Conservation (phyloP, 345 rosid species). For the Boechera stricta region DNA sequence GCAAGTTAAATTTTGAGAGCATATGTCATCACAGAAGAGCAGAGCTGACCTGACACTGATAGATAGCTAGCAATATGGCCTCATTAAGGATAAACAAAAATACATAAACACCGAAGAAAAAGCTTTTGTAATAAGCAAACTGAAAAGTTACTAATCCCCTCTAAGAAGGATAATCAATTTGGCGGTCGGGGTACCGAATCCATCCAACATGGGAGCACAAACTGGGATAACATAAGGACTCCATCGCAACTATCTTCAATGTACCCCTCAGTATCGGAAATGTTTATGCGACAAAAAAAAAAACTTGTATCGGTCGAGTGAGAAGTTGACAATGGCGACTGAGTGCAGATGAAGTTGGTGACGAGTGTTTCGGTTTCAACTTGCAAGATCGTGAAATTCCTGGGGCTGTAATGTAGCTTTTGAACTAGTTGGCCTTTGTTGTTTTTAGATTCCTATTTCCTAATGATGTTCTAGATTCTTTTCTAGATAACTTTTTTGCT, state of each 20-base stretch:
- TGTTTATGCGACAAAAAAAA: not conserved
- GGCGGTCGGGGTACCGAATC: slow-evolving; percentile 9
- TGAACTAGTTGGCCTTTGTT: slow-evolving; percentile 1
- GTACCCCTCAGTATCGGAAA: not conserved
- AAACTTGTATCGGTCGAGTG: not conserved
- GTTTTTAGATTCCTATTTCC: slow-evolving; percentile 5
- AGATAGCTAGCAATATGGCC: too few relatives aligned
- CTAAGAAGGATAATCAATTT: slow-evolving; percentile 3
- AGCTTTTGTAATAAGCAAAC: not conserved
- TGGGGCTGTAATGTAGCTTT: not conserved
- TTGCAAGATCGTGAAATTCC: not conserved
- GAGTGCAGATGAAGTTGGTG: not conserved
- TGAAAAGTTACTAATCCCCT: not conserved
- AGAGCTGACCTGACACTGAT: too few relatives aligned
- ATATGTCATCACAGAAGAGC: too few relatives aligned
- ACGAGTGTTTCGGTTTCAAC: not conserved
- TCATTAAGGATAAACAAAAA: not conserved
- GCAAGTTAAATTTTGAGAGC: too few relatives aligned
- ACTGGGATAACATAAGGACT: slow-evolving; percentile 3
- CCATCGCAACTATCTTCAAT: not conserved
- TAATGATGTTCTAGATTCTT: not conserved
- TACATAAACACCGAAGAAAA: not conserved
- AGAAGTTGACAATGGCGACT: too few relatives aligned
- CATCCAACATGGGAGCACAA: slow-evolving; percentile 30
- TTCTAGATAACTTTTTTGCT: not conserved